A percentile compares a stretch with the other conserved stretches of the same genome.
Conservation (phyloP, 371 early-diverging fungal genomes). For the Sporodiniella umbellata region DNA sequence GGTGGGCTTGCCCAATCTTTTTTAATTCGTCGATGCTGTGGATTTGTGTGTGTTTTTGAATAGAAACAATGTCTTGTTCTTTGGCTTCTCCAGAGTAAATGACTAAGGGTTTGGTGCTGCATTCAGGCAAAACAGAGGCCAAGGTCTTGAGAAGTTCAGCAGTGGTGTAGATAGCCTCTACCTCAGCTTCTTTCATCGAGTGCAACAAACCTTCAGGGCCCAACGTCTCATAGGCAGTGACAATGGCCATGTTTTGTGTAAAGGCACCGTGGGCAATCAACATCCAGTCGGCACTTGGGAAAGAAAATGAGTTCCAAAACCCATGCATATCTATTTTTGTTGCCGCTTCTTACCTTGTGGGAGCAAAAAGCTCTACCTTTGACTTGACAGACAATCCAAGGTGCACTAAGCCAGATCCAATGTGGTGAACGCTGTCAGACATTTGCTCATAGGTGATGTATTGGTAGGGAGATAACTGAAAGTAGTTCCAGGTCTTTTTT, state of each 20-base stretch:
- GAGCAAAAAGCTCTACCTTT: conserved; percentile 66
- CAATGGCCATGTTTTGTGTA: conserved; percentile 56
- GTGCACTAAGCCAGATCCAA: conserved; percentile 67
- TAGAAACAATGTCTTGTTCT: conserved; percentile 17
- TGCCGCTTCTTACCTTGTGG: conserved; percentile 66
- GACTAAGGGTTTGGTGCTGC: conserved; percentile 40
- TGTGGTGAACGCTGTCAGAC: conserved; percentile 34
- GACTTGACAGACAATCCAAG: conserved; percentile 58
- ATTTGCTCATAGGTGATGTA: conserved; percentile 70
- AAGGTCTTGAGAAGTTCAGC: conserved; percentile 58
- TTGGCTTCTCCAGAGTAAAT: conserved; percentile 41
- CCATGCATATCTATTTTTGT: neutral
- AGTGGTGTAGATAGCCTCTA: conserved; percentile 56
- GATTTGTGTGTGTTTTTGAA: conserved; percentile 24
- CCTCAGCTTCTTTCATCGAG: conserved; percentile 60
- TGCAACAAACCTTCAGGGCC: conserved; percentile 65
- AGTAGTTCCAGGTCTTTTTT: conserved; percentile 82
- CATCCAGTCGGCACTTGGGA: conserved; percentile 19
- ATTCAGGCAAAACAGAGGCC: conserved; percentile 27
- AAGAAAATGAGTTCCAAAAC: neutral
- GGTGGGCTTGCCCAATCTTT: conserved; percentile 36
- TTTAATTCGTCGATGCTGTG: conserved; percentile 38
- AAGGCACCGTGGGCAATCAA: conserved; percentile 39
- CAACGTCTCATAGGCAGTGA: conserved; percentile 76
- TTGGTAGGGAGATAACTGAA: conserved; percentile 67